Evolutionary conservation across 2,329 filamentous ascomycete species (phyloP), one percentile per base, ranked within the genome.

Genomic region (Coniochaeta sp.): DNA sequence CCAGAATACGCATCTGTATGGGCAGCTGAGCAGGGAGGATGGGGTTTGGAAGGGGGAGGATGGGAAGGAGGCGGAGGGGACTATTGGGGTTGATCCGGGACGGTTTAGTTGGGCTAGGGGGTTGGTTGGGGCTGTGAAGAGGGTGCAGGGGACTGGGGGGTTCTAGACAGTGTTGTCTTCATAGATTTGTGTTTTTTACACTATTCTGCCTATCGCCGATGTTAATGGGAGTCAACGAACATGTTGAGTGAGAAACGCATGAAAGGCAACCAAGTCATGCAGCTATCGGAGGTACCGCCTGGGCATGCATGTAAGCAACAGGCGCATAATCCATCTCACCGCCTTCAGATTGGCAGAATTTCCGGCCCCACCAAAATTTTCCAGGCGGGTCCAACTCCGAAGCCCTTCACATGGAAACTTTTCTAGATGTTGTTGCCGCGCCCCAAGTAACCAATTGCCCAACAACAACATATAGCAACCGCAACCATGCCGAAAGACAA

Each of bases 1-100:
- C 62, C 82, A 87, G 64, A 87, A 87, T 60, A 86, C 83, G 3
- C 71, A 72, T 35, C 58, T 71, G 6, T 86, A 79, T 60, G 84
- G 84, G 1, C 68, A 69, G 27, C 75, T 81, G 3, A 71, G 61
- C 22, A 67, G 60, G 53, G 65, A 75, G 26, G 80, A 85, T 60
- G 84, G 84, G 0, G 73, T 83, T 48, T 87, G 83, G 83, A 74
- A 78, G 53, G 78, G 86, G 61, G 59, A 63, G 10, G 69, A 73
- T 0, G 77, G 76, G 0, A 64, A 71, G 9, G 67, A 77, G 57
- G 73, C 75, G 0, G 67, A 73, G 16, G 77, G 73, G 2, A 74
- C 72, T 6, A 73, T 80, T 50, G 78, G 78, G 4, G 63, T 72
- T 12, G 69, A 82, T 59, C 75, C 77, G 0, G 79, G 80, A 0